phyloP scores from a whole-genome alignment of 2,329 filamentous ascomycete species.

The Penicillium sp. region DNA sequence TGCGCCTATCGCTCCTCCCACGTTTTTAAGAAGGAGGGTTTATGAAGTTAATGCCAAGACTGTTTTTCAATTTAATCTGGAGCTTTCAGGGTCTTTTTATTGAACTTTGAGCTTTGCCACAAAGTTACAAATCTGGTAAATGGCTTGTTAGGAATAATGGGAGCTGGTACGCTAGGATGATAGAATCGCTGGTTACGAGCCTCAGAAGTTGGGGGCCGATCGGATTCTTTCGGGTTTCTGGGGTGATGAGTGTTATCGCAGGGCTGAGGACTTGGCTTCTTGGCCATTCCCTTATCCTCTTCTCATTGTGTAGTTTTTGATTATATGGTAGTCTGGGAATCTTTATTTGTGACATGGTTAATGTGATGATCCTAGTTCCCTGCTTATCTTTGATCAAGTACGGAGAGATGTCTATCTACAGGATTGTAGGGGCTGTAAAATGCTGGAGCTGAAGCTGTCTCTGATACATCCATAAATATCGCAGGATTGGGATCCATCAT shows the following conservation, averaged over 20 bases:
- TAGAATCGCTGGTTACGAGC: neutral
- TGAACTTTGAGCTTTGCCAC: no score
- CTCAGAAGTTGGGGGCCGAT: slow-evolving; percentile 22
- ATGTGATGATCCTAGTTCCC: no score
- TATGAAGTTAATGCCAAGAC: neutral
- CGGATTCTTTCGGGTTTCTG: neutral
- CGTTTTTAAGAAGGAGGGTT: neutral
- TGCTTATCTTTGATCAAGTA: neutral
- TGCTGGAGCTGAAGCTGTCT: neutral
- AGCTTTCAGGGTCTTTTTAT: neutral
- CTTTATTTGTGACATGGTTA: neutral
- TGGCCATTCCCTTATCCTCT: neutral
- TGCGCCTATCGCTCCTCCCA: slow-evolving; percentile 8
- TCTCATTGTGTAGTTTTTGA: neutral
- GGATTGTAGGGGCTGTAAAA: neutral
- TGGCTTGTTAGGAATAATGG: neutral
- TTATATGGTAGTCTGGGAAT: neutral
- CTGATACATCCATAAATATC: neutral
- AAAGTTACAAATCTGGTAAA: neutral
- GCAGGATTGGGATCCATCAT: neutral
- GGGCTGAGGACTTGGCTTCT: slow-evolving; percentile 9
- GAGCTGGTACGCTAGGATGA: no score
- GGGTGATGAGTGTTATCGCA: slow-evolving; percentile 1
- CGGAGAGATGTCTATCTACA: neutral
- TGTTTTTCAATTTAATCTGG: neutral